Evolutionary conservation across 345 rosid species (phyloP).

Genomic region (Raphanus sativus): DNA sequence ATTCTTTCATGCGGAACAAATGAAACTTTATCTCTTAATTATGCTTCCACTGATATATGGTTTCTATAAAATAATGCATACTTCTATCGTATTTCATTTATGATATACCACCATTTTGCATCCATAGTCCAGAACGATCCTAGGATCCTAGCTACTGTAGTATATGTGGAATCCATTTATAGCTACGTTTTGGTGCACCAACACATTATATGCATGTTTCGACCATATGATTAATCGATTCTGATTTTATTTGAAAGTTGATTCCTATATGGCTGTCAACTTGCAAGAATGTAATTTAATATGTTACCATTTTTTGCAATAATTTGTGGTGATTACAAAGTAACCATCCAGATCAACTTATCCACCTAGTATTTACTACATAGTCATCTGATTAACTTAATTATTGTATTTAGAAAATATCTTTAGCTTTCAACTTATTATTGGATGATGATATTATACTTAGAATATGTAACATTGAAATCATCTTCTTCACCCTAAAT

Average conservation of each 20-base stretch:
- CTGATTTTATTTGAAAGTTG: not conserved
- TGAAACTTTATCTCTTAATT: not conserved
- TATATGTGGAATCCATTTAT: not conserved
- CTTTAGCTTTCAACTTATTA: not conserved
- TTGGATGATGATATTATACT: not conserved
- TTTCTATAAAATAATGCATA: not conserved
- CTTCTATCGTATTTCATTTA: not conserved
- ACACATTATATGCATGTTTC: not conserved
- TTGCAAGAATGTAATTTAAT: not conserved
- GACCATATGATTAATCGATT: not conserved
- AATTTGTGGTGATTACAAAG: not conserved
- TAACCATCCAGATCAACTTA: not conserved
- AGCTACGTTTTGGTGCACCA: not conserved
- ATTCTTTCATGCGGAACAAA: not conserved
- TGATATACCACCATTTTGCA: not conserved
- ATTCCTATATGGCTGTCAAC: not conserved
- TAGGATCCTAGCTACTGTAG: not conserved
- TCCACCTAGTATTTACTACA: not conserved
- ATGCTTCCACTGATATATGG: not conserved
- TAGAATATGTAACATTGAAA: not conserved
- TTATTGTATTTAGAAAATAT: not conserved
- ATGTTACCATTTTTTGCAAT: not conserved
- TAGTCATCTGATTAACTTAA: not conserved
- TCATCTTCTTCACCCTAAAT: not conserved
- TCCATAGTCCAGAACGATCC: not conserved